Base-by-base conservation (phyloP, 495 filamentous ascomycete genomes). In the Talaromyces trachyspermus region DNA sequence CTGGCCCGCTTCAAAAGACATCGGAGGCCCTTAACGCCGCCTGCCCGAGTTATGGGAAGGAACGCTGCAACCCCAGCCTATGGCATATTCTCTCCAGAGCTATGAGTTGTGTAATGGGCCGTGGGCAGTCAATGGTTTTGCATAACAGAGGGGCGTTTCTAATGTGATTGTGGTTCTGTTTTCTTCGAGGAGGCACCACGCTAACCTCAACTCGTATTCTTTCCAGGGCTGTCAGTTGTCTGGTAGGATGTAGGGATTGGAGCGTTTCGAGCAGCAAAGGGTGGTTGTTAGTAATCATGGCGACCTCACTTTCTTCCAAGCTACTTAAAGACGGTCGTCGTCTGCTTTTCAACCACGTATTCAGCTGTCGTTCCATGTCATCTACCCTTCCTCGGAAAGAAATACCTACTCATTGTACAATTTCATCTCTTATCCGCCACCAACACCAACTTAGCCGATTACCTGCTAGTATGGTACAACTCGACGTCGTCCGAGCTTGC, bases 401-500 rank as follows among this genome's bases (percentile, higher is more conserved):
- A 12, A 14, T 14, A 0, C 17, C n/a, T 14, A 12, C 30, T 35
- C 17, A 4, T 4, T 1, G 30, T 35, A 17, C 11, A 12, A 6
- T 15, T 2, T 35, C n/a, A 14, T 1, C 1, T 35, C 17, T 4
- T 35, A 12, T 2, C 30, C 12, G n/a, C 30, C 2, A 14, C 30
- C 30, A n/a, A 35, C 2, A 14, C 12, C 30, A 35, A n/a, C 9
- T 5, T 12, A 35, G 30, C 30, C 30, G 17, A 35, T 12, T 35
- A 6, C n/a, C n/a, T n/a, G 2, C 12, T 15, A 35, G 2, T 17
- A 35, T 35, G 30, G 30, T 57, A n/a, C 38, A 47, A 12, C 24
- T 58, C 7, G 50, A 51, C 10, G 44, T 51, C 14, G 36, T 51
- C 14, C 42, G 47, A 41, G 17, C 38, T 18, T 35, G 43, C 17